These are phyloP conservation scores for Poteriospumella lacustris DNA, from an alignment of 108 stramenopile genomes.

Conservation along the genomic window DNA sequence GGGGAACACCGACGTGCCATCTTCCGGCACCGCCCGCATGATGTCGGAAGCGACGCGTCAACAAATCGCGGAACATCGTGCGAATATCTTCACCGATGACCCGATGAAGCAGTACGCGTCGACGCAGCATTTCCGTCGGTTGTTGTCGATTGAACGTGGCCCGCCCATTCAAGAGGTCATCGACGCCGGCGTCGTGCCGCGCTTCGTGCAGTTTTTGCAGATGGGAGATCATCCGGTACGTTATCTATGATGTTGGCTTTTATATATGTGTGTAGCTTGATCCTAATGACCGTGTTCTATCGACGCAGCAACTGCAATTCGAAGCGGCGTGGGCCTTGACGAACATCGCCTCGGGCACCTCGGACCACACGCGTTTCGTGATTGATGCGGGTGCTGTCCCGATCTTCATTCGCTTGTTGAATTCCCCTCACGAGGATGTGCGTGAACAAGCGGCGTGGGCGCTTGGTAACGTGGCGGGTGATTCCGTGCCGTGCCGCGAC, in stretches of 20 bases:
- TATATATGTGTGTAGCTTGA: background rate
- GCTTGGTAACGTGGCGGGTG: constrained; percentile 97
- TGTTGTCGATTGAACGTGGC: constrained; percentile 89
- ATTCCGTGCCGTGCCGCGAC: constrained; percentile 90
- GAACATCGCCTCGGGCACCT: constrained; percentile 94
- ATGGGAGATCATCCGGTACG: constrained; percentile 64
- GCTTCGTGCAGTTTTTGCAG: constrained; percentile 88
- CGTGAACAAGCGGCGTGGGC: constrained; percentile 94
- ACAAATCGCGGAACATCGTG: constrained; percentile 68
- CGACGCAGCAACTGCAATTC: constrained; percentile 74
- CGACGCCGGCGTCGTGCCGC: constrained; percentile 86
- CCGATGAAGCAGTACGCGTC: constrained; percentile 63
- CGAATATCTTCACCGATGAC: constrained; percentile 81
- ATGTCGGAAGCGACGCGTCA: background rate
- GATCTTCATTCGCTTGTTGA: constrained; percentile 82
- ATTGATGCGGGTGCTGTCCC: constrained; percentile 96
- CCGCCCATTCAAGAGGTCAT: constrained; percentile 98
- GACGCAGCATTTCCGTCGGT: constrained; percentile 86
- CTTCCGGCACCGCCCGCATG: background rate
- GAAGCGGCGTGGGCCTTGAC: constrained; percentile 99
- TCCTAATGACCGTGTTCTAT: background rate
- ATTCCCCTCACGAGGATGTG: constrained; percentile 89
- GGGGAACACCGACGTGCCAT: too few relatives aligned
- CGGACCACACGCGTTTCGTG: constrained; percentile 93
- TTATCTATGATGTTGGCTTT: background rate